Evolutionary conservation across 495 filamentous ascomycete species (phyloP).

Genomic region (Aspergillus asperescens): DNA sequence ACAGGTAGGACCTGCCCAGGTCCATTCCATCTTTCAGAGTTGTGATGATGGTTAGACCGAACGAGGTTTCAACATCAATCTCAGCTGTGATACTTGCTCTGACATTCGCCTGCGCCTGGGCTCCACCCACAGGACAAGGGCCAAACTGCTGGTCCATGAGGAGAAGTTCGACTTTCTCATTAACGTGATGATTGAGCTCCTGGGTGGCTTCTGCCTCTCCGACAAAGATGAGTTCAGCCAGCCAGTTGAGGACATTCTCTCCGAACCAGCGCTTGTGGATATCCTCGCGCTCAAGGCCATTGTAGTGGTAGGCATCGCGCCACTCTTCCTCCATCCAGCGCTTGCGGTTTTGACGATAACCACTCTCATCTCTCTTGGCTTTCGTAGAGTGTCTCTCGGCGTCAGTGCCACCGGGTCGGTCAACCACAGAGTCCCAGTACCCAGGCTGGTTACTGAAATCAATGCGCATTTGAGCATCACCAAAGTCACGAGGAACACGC

Average conservation of each 20-base stretch:
- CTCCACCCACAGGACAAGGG: slow-evolving; percentile 12
- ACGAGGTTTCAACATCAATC: slow-evolving; percentile 18
- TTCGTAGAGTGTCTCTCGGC: slow-evolving; percentile 9
- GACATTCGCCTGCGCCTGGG: slow-evolving; percentile 19
- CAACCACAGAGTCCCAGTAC: slow-evolving; percentile 35
- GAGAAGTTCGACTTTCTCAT: slow-evolving; percentile 12
- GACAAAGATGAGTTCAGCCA: slow-evolving; percentile 4
- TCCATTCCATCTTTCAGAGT: slow-evolving; percentile 13
- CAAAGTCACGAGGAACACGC: slow-evolving; percentile 26
- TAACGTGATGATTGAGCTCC: slow-evolving; percentile 20
- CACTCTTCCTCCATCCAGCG: slow-evolving; percentile 31
- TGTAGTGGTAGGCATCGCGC: slow-evolving; percentile 27
- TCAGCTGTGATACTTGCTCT: slow-evolving; percentile 7
- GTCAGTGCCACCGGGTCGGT: slow-evolving; percentile 6
- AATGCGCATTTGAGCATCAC: slow-evolving; percentile 29
- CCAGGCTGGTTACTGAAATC: slow-evolving; percentile 32
- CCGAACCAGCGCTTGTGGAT: slow-evolving; percentile 10
- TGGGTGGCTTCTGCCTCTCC: slow-evolving; percentile 6
- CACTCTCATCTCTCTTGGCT: slow-evolving; percentile 12
- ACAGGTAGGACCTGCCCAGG: slow-evolving; percentile 22
- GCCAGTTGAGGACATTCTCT: not conserved
- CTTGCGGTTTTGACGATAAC: slow-evolving; percentile 17
- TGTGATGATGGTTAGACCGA: slow-evolving; percentile 25
- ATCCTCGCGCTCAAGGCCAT: slow-evolving; percentile 4
- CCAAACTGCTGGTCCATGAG: slow-evolving; percentile 17